A percentile compares a stretch with the other conserved stretches of the same genome.
These are phyloP conservation scores for Leccinum olivaceopallidum DNA, from an alignment of 768 basidiomycete genomes.

Conservation along the genomic window DNA sequence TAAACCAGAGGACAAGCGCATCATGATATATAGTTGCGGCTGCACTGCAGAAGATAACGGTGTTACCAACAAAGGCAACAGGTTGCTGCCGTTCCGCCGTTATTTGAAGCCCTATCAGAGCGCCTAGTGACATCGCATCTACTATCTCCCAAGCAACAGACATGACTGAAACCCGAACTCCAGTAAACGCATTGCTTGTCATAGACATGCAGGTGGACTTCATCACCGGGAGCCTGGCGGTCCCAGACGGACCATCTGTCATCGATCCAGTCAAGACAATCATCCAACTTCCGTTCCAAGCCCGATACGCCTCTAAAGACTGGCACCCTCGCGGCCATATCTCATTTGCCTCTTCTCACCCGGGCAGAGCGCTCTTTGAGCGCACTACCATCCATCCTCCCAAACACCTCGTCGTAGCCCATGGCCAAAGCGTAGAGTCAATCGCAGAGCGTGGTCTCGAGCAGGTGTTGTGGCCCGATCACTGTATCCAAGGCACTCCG, in stretches of 20 bases:
- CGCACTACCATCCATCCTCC: constrained; percentile 40
- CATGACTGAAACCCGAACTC: constrained; percentile 14
- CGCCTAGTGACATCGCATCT: not conserved
- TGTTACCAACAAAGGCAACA: not conserved
- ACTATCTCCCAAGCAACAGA: constrained; percentile 1
- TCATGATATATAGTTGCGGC: not conserved
- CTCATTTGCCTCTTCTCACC: constrained; percentile 64
- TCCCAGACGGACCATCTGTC: constrained; percentile 58
- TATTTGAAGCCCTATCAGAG: not conserved
- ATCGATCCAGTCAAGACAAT: constrained; percentile 58
- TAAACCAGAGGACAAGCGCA: not conserved
- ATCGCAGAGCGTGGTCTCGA: constrained; percentile 31
- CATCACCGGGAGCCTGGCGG: constrained; percentile 70
- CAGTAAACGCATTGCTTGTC: constrained; percentile 55
- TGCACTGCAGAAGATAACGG: not conserved
- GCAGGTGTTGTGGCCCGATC: constrained; percentile 80
- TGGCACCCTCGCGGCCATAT: constrained; percentile 64
- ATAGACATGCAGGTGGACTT: constrained; percentile 89
- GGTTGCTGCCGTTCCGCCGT: not conserved
- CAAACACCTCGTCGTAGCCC: constrained; percentile 32
- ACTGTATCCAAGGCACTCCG: constrained; percentile 61
- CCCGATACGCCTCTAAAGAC: constrained; percentile 56
- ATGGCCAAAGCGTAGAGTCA: constrained; percentile 16
- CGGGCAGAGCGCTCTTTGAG: constrained; percentile 37
- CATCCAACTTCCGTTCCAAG: constrained; percentile 53